Percentiles rank a stretch among this genome's conserved stretches.
Evolutionary conservation across 1,284 basidiomycete genomes (phyloP).

Genomic region (Tilletia setariae): DNA sequence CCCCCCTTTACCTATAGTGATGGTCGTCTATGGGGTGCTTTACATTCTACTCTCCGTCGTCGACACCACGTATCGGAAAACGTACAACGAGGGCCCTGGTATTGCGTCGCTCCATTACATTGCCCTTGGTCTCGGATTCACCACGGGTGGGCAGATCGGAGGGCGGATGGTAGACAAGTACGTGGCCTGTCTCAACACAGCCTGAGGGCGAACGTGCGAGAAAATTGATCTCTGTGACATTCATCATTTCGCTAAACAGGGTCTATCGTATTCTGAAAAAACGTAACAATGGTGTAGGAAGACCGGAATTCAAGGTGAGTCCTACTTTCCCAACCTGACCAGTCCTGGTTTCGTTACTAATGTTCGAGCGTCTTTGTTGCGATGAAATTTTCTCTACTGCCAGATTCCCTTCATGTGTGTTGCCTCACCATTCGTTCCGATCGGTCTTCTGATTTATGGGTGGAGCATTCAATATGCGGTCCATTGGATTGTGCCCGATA

Average conservation of each 20-base stretch:
- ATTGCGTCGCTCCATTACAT: conserved; percentile 68
- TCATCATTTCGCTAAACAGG: conserved; percentile 17
- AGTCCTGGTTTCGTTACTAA: conserved; percentile 17
- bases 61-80: conserved; percentile 62
- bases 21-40: conserved; percentile 62
- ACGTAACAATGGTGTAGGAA: conserved; percentile 61
- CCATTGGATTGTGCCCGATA: conserved; percentile 69
- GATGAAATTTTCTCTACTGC: neutral
- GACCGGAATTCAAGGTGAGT: conserved; percentile 63
- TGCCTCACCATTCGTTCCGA: conserved; percentile 61
- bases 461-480: conserved; percentile 64
- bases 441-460: conserved; percentile 66
- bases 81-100: conserved; percentile 56
- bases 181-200: neutral
- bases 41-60: conserved; percentile 67
- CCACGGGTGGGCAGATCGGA: conserved; percentile 60
- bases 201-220: neutral
- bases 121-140: conserved; percentile 57
- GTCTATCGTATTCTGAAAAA: conserved; percentile 62
- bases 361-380: neutral
- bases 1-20: neutral
- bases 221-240: neutral
- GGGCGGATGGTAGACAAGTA: conserved; percentile 61
- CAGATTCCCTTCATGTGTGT: conserved; percentile 62
- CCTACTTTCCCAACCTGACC: neutral